Percentiles rank a stretch among this genome's conserved stretches.
These are phyloP conservation scores for Aspergillus viridinutans DNA, from an alignment of 2,329 filamentous ascomycete species.

Conservation along the genomic window DNA sequence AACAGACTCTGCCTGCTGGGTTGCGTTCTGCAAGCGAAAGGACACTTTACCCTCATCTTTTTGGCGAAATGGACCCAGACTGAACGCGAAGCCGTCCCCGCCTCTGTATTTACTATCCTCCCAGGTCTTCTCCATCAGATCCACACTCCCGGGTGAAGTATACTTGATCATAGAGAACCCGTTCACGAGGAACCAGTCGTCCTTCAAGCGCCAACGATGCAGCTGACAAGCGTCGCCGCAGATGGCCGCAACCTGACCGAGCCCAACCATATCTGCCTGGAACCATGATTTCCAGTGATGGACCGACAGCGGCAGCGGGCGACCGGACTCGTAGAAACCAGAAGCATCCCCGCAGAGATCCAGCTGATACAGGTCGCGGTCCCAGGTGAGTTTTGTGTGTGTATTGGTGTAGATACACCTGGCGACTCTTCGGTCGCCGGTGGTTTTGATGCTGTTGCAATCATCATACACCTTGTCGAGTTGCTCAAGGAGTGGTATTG, in stretches of 20 bases:
- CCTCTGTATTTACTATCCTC: conserved; percentile 35
- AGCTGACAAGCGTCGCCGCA: conserved; percentile 52
- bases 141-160: conserved; percentile 32
- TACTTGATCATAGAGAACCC: conserved; percentile 54
- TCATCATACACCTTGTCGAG: conserved; percentile 43
- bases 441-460: conserved; percentile 42
- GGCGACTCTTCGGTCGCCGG: conserved; percentile 51
- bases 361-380: conserved; percentile 52
- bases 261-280: conserved; percentile 38
- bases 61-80: conserved; percentile 46
- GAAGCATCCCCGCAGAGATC: conserved; percentile 50
- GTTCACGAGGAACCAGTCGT: conserved; percentile 47
- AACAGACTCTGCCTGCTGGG: conserved; percentile 38
- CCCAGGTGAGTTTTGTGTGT: conserved; percentile 47
- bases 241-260: conserved; percentile 42
- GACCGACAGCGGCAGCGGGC: conserved; percentile 44
- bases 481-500: conserved; percentile 45
- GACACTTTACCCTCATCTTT: conserved; percentile 46
- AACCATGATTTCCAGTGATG: conserved; percentile 59
- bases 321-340: conserved; percentile 55
- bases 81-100: conserved; percentile 44
- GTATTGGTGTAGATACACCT: conserved; percentile 53
- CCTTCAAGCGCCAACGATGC: conserved; percentile 45
- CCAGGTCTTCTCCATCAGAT: conserved; percentile 51
- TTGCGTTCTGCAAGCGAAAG: conserved; percentile 43